These are phyloP conservation scores for Zizania palustris DNA, from an alignment of 202 grass and related monocot genomes.

Conservation along the genomic window DNA sequence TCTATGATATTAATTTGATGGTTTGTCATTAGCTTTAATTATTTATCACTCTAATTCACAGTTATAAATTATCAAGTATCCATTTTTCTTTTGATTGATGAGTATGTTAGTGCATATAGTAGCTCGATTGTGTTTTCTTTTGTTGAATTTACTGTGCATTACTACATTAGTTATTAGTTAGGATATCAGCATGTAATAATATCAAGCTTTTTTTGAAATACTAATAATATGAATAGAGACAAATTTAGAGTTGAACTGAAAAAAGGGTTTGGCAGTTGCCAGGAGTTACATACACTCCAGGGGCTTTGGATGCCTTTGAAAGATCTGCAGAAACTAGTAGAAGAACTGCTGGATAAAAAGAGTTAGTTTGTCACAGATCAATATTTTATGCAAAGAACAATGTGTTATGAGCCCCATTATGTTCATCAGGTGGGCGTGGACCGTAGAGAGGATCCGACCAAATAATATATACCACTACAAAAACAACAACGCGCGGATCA, in stretches of 20 bases:
- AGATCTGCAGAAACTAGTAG: background rate
- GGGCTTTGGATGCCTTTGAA: constrained; percentile 31
- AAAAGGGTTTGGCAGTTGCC: background rate
- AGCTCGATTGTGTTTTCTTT: background rate
- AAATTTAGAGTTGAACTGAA: background rate
- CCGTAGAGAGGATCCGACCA: constrained; percentile 17
- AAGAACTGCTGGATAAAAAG: background rate
- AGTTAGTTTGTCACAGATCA: constrained; percentile 29
- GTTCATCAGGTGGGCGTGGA: constrained; percentile 47
- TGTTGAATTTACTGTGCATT: background rate
- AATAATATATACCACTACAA: constrained; percentile 7
- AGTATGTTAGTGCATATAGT: background rate
- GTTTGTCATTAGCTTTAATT: too few species aligned
- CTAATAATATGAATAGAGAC: background rate
- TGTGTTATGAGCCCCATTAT: constrained; percentile 32
- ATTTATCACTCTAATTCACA: too few species aligned
- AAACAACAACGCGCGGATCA: constrained; percentile 30
- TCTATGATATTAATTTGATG: too few species aligned
- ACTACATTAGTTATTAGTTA: background rate
- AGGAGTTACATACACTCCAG: background rate
- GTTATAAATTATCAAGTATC: too few species aligned
- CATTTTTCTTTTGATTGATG: background rate
- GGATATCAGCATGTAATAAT: background rate
- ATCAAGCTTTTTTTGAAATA: background rate
- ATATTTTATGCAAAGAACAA: constrained; percentile 51